Conservation (phyloP, 768 basidiomycete genomes). For the Russula foetens region DNA sequence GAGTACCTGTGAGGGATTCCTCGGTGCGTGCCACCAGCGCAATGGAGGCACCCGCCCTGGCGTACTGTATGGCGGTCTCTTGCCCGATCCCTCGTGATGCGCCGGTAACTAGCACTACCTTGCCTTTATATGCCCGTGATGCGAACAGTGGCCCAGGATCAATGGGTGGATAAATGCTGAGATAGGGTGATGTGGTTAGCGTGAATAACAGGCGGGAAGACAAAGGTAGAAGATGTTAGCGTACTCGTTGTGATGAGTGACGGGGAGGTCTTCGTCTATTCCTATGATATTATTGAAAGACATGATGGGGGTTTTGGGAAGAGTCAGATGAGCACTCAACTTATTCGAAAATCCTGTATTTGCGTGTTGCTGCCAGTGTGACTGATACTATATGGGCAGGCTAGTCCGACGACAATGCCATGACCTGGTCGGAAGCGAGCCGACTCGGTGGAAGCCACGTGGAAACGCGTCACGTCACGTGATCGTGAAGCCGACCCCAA, state of each 20-base stretch:
- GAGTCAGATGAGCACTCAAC: too few relatives aligned
- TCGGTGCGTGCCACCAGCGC: not conserved
- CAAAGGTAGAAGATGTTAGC: not conserved
- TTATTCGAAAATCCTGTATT: too few relatives aligned
- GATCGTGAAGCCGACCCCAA: too few relatives aligned
- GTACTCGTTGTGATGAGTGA: not conserved
- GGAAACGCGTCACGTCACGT: too few relatives aligned
- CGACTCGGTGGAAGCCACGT: too few relatives aligned
- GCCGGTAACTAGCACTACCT: slow-evolving; percentile 4
- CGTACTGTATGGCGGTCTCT: not conserved
- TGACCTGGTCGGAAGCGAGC: too few relatives aligned
- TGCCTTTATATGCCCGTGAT: not conserved
- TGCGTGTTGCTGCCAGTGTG: too few relatives aligned
- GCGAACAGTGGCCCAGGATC: not conserved
- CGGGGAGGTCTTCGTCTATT: slow-evolving; percentile 5
- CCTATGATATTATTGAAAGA: not conserved
- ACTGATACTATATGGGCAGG: too few relatives aligned
- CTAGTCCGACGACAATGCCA: too few relatives aligned
- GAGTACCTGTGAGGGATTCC: not conserved
- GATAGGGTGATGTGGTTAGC: too few relatives aligned
- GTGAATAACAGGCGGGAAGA: not conserved
- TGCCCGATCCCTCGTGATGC: slow-evolving; percentile 11
- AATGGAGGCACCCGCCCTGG: not conserved
- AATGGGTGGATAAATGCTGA: slow-evolving; percentile 4
- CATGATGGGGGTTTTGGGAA: not conserved